phyloP scores from a whole-genome alignment of 805 yeast genomes.

The Saccharomycopsis sp. region DNA sequence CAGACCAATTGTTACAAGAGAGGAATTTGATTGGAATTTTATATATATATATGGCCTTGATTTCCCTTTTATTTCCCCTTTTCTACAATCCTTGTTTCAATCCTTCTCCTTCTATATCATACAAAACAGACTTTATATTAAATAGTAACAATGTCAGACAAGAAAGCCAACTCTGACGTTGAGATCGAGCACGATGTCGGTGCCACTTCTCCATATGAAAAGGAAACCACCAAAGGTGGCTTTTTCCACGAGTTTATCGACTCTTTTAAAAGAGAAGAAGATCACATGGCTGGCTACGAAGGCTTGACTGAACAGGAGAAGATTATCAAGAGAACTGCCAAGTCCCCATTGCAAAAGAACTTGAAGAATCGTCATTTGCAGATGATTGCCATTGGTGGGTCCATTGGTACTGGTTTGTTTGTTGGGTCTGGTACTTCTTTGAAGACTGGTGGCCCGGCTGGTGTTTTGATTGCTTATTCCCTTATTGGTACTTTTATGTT shows the following conservation, averaged over 20 bases:
- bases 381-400: conserved; percentile 65
- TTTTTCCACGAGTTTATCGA: conserved; percentile 29
- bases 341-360: conserved; percentile 46
- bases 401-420: conserved; percentile 64
- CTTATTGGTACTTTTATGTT: conserved; percentile 49
- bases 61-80: neutral
- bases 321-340: conserved; percentile 32
- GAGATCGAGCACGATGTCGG: conserved; percentile 20
- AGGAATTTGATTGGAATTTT: neutral
- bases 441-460: conserved; percentile 55
- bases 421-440: conserved; percentile 58
- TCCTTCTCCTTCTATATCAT: neutral
- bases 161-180: conserved; percentile 19
- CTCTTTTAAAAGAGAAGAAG: conserved; percentile 34
- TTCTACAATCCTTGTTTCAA: neutral
- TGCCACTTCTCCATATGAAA: conserved; percentile 11
- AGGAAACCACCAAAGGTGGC: conserved; percentile 3
- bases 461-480: conserved; percentile 47
- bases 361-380: conserved; percentile 50
- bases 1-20: too few relatives aligned
- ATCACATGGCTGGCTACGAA: conserved; percentile 16
- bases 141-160: conserved; percentile 18
- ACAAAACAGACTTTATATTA: too few relatives aligned
- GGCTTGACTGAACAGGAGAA: conserved; percentile 32
- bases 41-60: neutral